phyloP scores from a whole-genome alignment of 2,329 filamentous ascomycete species.

The Paecilomyces sp. region DNA sequence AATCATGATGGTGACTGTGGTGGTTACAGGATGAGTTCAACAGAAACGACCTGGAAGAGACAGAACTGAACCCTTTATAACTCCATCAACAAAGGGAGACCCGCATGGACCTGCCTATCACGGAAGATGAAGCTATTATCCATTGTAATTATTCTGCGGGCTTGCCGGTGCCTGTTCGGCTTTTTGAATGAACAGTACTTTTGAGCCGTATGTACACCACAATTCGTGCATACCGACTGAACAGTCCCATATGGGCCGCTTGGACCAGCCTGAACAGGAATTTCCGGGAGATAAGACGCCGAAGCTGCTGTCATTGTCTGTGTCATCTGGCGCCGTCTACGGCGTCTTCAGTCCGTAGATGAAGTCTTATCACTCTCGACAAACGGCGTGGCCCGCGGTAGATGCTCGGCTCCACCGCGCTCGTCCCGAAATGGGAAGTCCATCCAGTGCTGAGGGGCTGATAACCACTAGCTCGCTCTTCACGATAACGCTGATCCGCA shows the following conservation, averaged over 20 bases:
- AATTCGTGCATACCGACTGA: background rate
- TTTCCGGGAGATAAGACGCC: background rate
- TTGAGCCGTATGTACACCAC: background rate
- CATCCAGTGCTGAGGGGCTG: background rate
- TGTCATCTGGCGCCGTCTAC: background rate
- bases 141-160: background rate
- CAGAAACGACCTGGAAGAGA: background rate
- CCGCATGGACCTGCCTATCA: background rate
- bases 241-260: background rate
- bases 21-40: background rate
- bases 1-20: conserved; percentile 4
- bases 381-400: background rate
- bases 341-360: background rate
- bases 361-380: background rate
- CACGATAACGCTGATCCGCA: background rate
- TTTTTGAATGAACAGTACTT: background rate
- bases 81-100: background rate
- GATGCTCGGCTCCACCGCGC: background rate
- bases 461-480: background rate
- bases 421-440: background rate
- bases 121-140: background rate
- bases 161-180: background rate
- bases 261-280: background rate
- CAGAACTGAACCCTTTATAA: background rate
- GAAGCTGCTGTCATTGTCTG: background rate